phyloP scores from a whole-genome alignment of 1,284 basidiomycete species.

The Puccinia hordei region DNA sequence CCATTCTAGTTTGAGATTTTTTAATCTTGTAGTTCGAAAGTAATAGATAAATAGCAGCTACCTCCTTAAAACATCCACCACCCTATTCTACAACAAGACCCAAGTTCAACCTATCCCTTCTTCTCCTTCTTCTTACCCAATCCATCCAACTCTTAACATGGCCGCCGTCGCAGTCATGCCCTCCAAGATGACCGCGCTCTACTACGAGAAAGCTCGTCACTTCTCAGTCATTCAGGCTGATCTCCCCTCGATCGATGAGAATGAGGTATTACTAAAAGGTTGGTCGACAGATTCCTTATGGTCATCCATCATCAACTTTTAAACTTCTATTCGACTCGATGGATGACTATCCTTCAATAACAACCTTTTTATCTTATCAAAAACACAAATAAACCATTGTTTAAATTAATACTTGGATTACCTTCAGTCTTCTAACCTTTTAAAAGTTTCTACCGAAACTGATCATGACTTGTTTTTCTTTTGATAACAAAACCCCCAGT shows the following conservation, averaged over 20 bases:
- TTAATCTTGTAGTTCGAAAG: too few species aligned
- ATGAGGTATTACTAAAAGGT: slow-evolving; percentile 74
- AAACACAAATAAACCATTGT: too few species aligned
- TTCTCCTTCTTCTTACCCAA: background rate
- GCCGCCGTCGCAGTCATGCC: slow-evolving; percentile 14
- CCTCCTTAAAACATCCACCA: too few species aligned
- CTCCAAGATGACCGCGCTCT: slow-evolving; percentile 47
- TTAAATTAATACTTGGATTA: too few species aligned
- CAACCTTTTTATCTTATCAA: too few species aligned
- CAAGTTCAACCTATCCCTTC: background rate
- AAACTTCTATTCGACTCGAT: background rate
- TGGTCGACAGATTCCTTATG: background rate
- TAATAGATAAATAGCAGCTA: too few species aligned
- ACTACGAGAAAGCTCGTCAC: slow-evolving; percentile 64
- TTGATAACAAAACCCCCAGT: background rate
- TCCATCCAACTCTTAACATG: background rate
- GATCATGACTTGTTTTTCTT: background rate
- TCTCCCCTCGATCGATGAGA: slow-evolving; percentile 67
- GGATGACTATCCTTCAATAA: too few species aligned
- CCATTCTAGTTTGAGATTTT: too few species aligned
- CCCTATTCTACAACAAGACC: background rate
- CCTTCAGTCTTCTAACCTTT: too few species aligned
- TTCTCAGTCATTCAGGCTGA: slow-evolving; percentile 69
- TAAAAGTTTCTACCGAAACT: background rate
- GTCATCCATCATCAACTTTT: background rate